A percentile compares a stretch with the other conserved stretches of the same genome.
Conservation (phyloP, 2,329 filamentous ascomycete species). For the Calonectria henricotiae region DNA sequence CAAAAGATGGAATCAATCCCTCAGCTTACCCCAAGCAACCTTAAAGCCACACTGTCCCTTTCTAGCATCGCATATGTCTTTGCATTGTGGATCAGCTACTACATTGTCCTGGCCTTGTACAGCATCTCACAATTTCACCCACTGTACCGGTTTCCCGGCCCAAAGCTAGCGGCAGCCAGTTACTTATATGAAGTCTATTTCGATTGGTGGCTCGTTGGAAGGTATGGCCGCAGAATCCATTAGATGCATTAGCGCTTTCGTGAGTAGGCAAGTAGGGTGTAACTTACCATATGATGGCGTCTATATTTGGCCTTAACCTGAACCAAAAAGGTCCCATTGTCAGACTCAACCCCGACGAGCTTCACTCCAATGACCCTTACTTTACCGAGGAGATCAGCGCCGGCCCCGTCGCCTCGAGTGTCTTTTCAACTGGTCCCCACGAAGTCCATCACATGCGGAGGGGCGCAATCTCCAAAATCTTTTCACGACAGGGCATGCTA, state of each 20-base stretch:
- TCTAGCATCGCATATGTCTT: background rate
- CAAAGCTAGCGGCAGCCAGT: background rate
- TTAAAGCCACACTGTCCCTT: background rate
- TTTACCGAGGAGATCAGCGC: constrained; percentile 61
- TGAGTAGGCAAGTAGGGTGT: background rate
- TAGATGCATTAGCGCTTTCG: constrained; percentile 10
- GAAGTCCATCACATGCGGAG: constrained; percentile 56
- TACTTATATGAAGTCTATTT: constrained; percentile 11
- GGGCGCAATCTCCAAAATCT: constrained; percentile 55
- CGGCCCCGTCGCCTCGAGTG: constrained; percentile 38
- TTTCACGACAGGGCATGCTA: constrained; percentile 55
- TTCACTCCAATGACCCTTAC: constrained; percentile 58
- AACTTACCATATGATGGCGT: background rate
- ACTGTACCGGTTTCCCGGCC: background rate
- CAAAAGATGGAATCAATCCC: background rate
- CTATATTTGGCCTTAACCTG: background rate
- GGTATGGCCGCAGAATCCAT: constrained; percentile 6
- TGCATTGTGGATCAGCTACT: constrained; percentile 1
- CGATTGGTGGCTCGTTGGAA: constrained; percentile 3
- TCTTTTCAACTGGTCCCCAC: constrained; percentile 50
- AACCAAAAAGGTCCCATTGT: constrained; percentile 56
- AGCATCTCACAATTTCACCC: constrained; percentile 3
- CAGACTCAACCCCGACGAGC: constrained; percentile 60
- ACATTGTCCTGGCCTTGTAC: background rate
- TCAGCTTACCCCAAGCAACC: background rate